phyloP scores from a whole-genome alignment of 805 yeast genomes.

The Lachancea dasiensis region DNA sequence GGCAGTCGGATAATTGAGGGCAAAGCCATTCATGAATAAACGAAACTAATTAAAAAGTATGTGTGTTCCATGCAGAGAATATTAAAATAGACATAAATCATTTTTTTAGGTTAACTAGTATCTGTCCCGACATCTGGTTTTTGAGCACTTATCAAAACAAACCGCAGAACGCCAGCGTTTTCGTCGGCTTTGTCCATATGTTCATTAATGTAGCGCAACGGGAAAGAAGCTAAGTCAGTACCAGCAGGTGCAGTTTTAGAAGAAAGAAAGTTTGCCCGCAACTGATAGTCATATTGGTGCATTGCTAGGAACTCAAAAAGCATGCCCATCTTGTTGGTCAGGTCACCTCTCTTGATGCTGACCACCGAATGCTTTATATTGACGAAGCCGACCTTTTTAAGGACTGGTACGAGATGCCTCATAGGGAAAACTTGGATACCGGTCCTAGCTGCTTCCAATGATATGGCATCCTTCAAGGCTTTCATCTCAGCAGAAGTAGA shows the following conservation, averaged over 20 bases:
- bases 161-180: constrained; percentile 24
- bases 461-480: constrained; percentile 19
- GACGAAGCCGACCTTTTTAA: constrained; percentile 27
- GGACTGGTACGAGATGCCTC: constrained; percentile 19
- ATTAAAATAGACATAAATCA: neutral
- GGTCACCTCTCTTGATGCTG: constrained; percentile 26
- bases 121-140: constrained; percentile 16
- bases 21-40: constrained; percentile 3
- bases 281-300: constrained; percentile 17
- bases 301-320: constrained; percentile 23
- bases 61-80: neutral
- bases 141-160: constrained; percentile 24
- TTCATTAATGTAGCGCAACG: constrained; percentile 24
- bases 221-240: constrained; percentile 18
- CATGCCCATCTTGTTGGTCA: constrained; percentile 27
- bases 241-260: constrained; percentile 15
- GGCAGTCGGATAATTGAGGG: constrained; percentile 18
- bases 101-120: neutral
- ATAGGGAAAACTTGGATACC: constrained; percentile 28
- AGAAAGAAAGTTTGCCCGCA: constrained; percentile 16
- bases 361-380: constrained; percentile 25
- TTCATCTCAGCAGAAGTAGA: constrained; percentile 23
- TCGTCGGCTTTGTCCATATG: constrained; percentile 26
- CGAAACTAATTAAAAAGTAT: too few species aligned
- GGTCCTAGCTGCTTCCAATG: constrained; percentile 23